Base-by-base conservation (phyloP, 1,139 yeast species). In the Lodderomyces metapsilosis region DNA sequence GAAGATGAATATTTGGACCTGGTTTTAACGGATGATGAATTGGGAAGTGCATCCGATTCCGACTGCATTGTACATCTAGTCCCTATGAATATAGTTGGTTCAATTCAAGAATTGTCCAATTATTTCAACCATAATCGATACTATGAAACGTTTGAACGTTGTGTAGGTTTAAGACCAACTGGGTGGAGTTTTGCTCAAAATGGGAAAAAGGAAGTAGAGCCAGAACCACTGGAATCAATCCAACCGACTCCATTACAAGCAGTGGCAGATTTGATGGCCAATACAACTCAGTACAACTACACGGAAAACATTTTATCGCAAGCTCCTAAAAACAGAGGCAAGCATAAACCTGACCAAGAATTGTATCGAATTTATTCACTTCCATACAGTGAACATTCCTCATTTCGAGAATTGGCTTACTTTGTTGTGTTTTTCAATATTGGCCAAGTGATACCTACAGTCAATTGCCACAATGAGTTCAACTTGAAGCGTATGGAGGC, bases 311-410 rank as follows among this genome's bases (percentile, higher is more conserved):
- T 72, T n/a, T 47, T 69, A 20, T 59, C 65, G 2, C 75, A 71
- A 45, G 54, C 57, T 16, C 63, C 61, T 1, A 37, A 40, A 37
- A 12, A 12, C 16, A 28, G 56, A 2, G 52, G 48, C 20, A 35
- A 46, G 10, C 52, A 46, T 22, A 57, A 55, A 28, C 57, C 56
- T 3, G 69, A 66, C 37, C 51, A 50, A 28, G 55, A 61, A 5
- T 50, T 65, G 20, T 61, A 58, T 46, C 74, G 82, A 40, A 65
- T 81, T 1, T 82, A 82, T 53, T 64, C 79, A 27, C 74, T 91
- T 0, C 98, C 98, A 0, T 92, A 92, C 56, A 84, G 95, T 53
- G 98, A 92, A 57, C 98, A 92, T 63, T 88, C 96, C 11, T 87
- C 95, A 40, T 91, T 82, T 54, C 67, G 86, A 36, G 98, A 92